These are phyloP conservation scores for Arthrobotrys iridis DNA, from an alignment of 2,329 filamentous ascomycete genomes.

Conservation along the genomic window DNA sequence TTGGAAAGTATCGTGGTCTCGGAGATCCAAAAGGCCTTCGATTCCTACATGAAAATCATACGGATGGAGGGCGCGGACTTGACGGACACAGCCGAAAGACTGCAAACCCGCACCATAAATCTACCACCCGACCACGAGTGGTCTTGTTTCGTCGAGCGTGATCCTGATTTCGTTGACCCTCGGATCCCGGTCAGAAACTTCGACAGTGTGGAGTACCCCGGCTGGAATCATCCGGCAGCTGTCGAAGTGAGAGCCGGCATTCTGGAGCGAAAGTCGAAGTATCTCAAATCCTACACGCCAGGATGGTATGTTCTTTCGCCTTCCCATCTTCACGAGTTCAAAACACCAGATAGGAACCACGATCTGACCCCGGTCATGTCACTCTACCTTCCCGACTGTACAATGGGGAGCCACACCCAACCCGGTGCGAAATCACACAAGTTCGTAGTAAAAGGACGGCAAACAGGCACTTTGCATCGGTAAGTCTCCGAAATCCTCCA, in stretches of 20 bases:
- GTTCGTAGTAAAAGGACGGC: slow-evolving; percentile 95
- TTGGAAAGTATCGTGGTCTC: slow-evolving; percentile 95
- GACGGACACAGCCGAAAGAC: slow-evolving; percentile 79
- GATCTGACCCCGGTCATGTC: slow-evolving; percentile 93
- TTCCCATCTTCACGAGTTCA: slow-evolving; percentile 94
- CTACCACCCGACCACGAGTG: slow-evolving; percentile 96
- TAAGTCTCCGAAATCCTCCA: slow-evolving; percentile 27
- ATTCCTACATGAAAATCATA: slow-evolving; percentile 87
- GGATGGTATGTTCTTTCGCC: slow-evolving; percentile 92
- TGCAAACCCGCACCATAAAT: slow-evolving; percentile 84
- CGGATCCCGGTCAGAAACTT: slow-evolving; percentile 78
- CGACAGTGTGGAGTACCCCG: slow-evolving; percentile 89
- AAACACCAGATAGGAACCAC: slow-evolving; percentile 56
- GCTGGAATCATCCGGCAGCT: slow-evolving; percentile 82
- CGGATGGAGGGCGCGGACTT: slow-evolving; percentile 89
- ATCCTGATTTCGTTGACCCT: slow-evolving; percentile 88
- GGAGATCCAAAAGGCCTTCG: slow-evolving; percentile 98
- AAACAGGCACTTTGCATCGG: slow-evolving; percentile 91
- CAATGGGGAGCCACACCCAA: slow-evolving; percentile 88
- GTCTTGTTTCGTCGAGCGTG: slow-evolving; percentile 80
- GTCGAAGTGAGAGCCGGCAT: slow-evolving; percentile 89
- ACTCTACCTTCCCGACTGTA: slow-evolving; percentile 91
- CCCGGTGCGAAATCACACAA: slow-evolving; percentile 89
- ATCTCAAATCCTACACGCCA: slow-evolving; percentile 94
- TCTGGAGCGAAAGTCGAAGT: slow-evolving; percentile 97